Evolutionary conservation across 768 basidiomycete species (phyloP).

Genomic region (Macrolepiota fuliginosa): DNA sequence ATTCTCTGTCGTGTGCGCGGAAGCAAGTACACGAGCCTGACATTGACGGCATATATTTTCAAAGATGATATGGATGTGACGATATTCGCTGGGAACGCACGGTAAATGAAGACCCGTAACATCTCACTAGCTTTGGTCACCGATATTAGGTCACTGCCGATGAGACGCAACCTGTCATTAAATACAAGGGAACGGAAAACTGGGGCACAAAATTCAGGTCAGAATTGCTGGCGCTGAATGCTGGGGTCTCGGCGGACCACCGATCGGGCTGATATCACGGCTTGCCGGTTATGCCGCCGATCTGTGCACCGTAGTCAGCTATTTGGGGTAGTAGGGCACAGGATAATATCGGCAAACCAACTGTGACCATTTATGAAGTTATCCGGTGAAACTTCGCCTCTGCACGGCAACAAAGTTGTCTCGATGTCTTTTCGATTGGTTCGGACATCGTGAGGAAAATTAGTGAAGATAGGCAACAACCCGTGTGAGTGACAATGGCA

Average conservation of each 20-base stretch:
- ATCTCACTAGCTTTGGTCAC: not conserved
- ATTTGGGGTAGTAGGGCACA: not conserved
- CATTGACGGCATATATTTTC: not conserved
- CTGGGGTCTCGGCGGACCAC: not conserved
- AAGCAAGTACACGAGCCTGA: not conserved
- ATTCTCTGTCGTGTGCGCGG: conserved; percentile 1
- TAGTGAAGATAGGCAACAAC: not conserved
- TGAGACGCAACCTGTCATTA: not conserved
- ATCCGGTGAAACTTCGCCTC: not conserved
- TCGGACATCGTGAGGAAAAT: not conserved
- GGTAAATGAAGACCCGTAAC: not conserved
- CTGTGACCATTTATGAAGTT: not conserved
- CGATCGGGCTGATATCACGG: not conserved
- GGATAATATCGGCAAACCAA: not conserved
- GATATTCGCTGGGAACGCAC: not conserved
- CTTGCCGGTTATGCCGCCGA: conserved; percentile 8
- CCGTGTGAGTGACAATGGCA: conserved; percentile 3
- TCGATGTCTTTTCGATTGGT: not conserved
- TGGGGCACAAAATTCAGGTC: not conserved
- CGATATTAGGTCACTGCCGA: not conserved
- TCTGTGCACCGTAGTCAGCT: not conserved
- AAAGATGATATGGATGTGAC: not conserved
- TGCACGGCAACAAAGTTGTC: not conserved
- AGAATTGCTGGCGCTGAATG: not conserved
- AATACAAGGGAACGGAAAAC: not conserved